These are phyloP conservation scores for Paraphoma sp. DNA, from an alignment of 2,329 filamentous ascomycete genomes.

Conservation along the genomic window DNA sequence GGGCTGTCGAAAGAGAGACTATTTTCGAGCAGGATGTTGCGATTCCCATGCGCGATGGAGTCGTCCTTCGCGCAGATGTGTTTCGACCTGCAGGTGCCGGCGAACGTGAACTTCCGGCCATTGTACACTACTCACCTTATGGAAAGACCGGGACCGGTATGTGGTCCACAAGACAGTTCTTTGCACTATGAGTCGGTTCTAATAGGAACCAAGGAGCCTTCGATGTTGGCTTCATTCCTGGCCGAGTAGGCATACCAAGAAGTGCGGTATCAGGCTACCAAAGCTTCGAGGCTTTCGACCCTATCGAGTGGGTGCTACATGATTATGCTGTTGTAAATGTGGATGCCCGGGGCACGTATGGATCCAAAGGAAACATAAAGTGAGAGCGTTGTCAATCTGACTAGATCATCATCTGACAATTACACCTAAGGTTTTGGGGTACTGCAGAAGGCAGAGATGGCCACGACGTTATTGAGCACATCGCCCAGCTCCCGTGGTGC, in stretches of 20 bases:
- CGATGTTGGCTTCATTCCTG: not conserved
- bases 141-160: not conserved
- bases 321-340: constrained; percentile 43
- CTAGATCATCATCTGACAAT: no score
- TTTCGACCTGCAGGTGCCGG: not conserved
- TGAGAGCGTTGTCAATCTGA: not conserved
- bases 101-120: not conserved
- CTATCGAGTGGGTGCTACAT: constrained; percentile 37
- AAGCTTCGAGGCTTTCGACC: constrained; percentile 53
- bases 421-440: not conserved
- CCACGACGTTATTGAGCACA: constrained; percentile 52
- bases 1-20: not conserved
- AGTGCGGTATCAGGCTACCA: constrained; percentile 24
- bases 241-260: not conserved
- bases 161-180: not conserved
- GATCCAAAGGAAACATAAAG: not conserved
- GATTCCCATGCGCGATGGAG: not conserved
- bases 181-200: no score
- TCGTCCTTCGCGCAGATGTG: not conserved
- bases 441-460: constrained; percentile 50
- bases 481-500: constrained; percentile 53
- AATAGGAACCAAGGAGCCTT: not conserved
- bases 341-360: constrained; percentile 32
- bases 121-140: not conserved
- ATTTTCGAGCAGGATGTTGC: not conserved